Evolutionary conservation across 2,329 filamentous ascomycete genomes (phyloP), one percentile per base, ranked within the genome.

Genomic region (Penicillium corylophilum): DNA sequence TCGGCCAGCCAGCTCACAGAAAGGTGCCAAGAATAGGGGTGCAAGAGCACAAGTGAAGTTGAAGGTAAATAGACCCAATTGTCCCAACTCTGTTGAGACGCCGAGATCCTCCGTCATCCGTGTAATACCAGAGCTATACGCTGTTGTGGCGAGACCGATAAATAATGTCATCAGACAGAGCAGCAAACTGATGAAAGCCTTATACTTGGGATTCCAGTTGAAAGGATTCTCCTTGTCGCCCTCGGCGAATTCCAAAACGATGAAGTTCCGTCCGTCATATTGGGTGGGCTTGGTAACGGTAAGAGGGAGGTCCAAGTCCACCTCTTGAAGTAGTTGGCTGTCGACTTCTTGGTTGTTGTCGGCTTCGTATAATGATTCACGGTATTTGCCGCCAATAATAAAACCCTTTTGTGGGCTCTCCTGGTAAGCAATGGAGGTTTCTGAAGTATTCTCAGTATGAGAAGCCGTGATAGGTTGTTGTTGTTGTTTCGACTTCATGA

Each of bases 81-180:
- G 72, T 28, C 77, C 78, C 5, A 78, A 62, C 47, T 75, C 71
- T 0, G 64, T 64, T 0, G 71, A 71, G 2, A 73, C 69, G 22
- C 74, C 70, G 7, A 81, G 63, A 0, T 80, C 78, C 29, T 62
- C 58, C 12, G 64, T 67, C 78, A 81, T 80, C 47, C 63, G 66
- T 47, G 63, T 61, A 57, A 80, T 77, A 39, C 77, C 78, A 20
- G 77, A 77, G 47, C 73, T 77, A 68, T 80, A 81, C 10, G 77
- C 76, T 3, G 78, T 80, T 5, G 78, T 80, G n/a, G 78, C 78
- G 13, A 80, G 71, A 64, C 78, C 78, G 51, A 80, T 79, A 65
- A 79, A 80, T 8, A 81, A 69, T 1, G 78, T 80, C 78, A 80
- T 81, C 12, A 77, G 55, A 58, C 77, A 79, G 13, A 81, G 73